Evolutionary conservation across 139 green algal species (phyloP), one percentile per base, ranked within the genome.

Genomic region (Micromonas pusilla): DNA sequence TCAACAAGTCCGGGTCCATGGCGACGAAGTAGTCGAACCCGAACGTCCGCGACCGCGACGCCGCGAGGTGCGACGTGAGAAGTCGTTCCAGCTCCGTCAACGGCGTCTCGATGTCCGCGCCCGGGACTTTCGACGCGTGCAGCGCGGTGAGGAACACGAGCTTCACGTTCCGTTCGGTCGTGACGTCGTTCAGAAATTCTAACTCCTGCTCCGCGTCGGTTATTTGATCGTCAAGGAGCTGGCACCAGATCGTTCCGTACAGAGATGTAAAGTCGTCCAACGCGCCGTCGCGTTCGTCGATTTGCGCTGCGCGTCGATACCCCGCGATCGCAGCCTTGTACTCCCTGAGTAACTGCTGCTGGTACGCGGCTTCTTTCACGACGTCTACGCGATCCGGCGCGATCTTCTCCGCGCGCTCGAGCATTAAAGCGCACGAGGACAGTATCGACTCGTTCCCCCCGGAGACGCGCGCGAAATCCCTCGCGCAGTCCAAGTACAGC

Each of bases 1-100:
- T 79, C 39, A 92, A 67, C 53, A 87, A 78, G 4, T 72, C 67
- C 26, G 86, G 86, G 76, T 88, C 82, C 23, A 93, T 80, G 21
- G 63, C 70, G 0, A 45, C 39, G 70, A 83, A 84, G 79, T 85
- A 80, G 0, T 78, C 80, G 62, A 89, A 82, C 28, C 72, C 73
- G 4, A 77, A 66, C 3, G 77, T 72, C 31, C 72, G 2, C 20
- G 80, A 75, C 0, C 66, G 28, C 2, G 85, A 65, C 0, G 36
- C 71, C 19, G 78, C 53, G 31, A 87, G 79, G 57, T 86, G 85
- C 28, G 67, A 66, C 26, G 83, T 67, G 60, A 91, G 66, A 9
- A 81, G 75, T 20, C 85, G 73, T 71, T 91, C 84, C 73, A 92
- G 82, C 37, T 85, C 79, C 26, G 52, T 54, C 45, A 84, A 63